phyloP scores from a whole-genome alignment of 345 rosid species.

The Eucalyptus tenuipes region DNA sequence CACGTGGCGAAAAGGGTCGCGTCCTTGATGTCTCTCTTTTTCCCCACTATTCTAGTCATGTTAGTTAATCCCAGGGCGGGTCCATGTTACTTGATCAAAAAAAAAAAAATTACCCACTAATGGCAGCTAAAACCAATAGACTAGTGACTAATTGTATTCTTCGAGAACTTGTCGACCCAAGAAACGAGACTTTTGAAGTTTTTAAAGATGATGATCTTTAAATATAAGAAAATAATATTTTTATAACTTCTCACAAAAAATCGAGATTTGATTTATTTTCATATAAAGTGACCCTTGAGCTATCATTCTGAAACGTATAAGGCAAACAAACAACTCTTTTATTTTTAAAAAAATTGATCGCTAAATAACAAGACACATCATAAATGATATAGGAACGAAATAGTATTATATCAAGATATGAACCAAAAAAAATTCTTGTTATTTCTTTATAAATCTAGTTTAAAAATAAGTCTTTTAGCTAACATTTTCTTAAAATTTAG shows the following conservation, averaged over 20 bases:
- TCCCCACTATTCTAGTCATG: not conserved
- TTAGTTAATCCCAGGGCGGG: not conserved
- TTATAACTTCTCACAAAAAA: not conserved
- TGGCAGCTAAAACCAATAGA: not conserved
- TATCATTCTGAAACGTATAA: too few species aligned
- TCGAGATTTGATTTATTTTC: too few species aligned
- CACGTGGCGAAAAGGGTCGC: not conserved
- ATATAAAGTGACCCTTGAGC: not conserved
- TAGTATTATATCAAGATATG: too few species aligned
- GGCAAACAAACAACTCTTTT: too few species aligned
- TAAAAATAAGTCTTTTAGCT: not conserved
- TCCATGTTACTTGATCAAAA: not conserved
- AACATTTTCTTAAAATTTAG: not conserved
- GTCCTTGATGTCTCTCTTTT: not conserved
- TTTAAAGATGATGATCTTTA: not conserved
- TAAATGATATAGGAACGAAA: too few species aligned
- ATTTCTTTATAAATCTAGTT: not conserved
- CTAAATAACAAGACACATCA: not conserved
- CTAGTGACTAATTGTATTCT: not conserved
- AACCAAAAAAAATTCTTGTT: too few species aligned
- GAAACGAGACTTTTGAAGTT: not conserved
- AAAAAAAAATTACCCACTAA: not conserved
- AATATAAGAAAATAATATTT: not conserved
- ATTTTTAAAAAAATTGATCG: fast-evolving
- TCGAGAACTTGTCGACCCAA: not conserved